Evolutionary conservation across 2,329 filamentous ascomycete genomes (phyloP).

Genomic region (Pseudogymnoascus sp.): DNA sequence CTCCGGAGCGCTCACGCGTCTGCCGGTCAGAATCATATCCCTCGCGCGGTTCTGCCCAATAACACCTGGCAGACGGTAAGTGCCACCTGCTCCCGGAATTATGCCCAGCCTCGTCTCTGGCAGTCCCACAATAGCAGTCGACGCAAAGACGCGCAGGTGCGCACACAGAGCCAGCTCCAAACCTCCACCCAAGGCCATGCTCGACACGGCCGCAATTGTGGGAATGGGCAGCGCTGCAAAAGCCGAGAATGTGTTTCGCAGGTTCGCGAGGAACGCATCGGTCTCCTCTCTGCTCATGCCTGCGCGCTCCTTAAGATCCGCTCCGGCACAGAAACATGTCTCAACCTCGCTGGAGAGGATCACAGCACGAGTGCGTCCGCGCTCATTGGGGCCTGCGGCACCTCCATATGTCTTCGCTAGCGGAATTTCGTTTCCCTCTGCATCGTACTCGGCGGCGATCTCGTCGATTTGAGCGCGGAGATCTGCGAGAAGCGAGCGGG

Average conservation of each 20-base stretch:
- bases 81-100: slow-evolving; percentile 89
- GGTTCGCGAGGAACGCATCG: slow-evolving; percentile 64
- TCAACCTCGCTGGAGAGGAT: slow-evolving; percentile 82
- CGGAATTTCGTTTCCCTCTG: slow-evolving; percentile 45
- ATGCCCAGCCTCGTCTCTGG: slow-evolving; percentile 92
- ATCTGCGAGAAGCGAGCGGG: slow-evolving; percentile 63
- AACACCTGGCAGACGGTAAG: slow-evolving; percentile 73
- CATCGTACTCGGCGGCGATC: slow-evolving; percentile 56
- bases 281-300: slow-evolving; percentile 77
- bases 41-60: slow-evolving; percentile 76
- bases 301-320: slow-evolving; percentile 82
- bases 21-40: slow-evolving; percentile 82
- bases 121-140: slow-evolving; percentile 69
- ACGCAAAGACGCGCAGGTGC: slow-evolving; percentile 79
- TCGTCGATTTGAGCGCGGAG: slow-evolving; percentile 66
- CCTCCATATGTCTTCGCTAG: slow-evolving; percentile 37
- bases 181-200: slow-evolving; percentile 81
- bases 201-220: slow-evolving; percentile 81
- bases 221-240: slow-evolving; percentile 75
- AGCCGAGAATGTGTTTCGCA: slow-evolving; percentile 67
- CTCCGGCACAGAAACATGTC: slow-evolving; percentile 83
- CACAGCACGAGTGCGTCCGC: slow-evolving; percentile 65
- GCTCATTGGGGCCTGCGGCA: slow-evolving; percentile 36
- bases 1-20: slow-evolving; percentile 74
- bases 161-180: slow-evolving; percentile 88